Base-by-base conservation (phyloP, 352 stramenopile species). In the Globisporangium recalcitrans region DNA sequence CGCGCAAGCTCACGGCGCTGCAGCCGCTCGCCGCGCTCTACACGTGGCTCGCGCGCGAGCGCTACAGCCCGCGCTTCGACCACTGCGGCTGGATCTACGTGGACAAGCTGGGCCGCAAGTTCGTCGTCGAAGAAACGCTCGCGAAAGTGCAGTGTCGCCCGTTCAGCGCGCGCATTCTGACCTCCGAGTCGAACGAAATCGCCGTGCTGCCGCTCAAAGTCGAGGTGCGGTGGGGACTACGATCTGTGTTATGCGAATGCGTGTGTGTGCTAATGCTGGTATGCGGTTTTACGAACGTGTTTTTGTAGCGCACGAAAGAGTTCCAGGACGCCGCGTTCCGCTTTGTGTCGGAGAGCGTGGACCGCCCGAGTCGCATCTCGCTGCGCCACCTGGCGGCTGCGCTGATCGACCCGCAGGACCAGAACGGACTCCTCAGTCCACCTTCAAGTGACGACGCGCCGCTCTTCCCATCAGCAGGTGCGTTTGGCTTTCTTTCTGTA, bases 91-190 rank as follows among this genome's bases (percentile, higher is more conserved):
- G 86, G 74, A 69, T 95, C 56, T 89, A 88, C 59, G 84, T 93
- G 48, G 82, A 95, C 61, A 76, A 80, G 32, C 63, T 95, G 51
- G 86, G 86, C 1, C 80, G 82, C 63, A 91, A 91, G 62, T 95
- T 90, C 40, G 74, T 95, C 24, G 80, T 93, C 38, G 86, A 95
- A 66, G 86, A 95, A 65, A 93, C 84, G 68, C 77, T 91, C 51
- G 59, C 70, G 46, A 82, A 86, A 52, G 82, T 95, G 48, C 80
- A 91, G 60, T 93, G 85, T 62, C 80, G 82, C 13, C 80, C 83
- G 5, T 95, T 93, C 69, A 85, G 75, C 27, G 81, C 84, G 34
- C 84, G 86, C 14, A 72, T 95, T 26, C 61, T 95, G 31, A 80
- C 74, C 42, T 93, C 82, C 47, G 70, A 87, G 72, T 75, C 81